Percentiles rank a stretch among this genome's conserved stretches.
Conservation (phyloP, 2,329 filamentous ascomycete species). For the Xylaria sp. region DNA sequence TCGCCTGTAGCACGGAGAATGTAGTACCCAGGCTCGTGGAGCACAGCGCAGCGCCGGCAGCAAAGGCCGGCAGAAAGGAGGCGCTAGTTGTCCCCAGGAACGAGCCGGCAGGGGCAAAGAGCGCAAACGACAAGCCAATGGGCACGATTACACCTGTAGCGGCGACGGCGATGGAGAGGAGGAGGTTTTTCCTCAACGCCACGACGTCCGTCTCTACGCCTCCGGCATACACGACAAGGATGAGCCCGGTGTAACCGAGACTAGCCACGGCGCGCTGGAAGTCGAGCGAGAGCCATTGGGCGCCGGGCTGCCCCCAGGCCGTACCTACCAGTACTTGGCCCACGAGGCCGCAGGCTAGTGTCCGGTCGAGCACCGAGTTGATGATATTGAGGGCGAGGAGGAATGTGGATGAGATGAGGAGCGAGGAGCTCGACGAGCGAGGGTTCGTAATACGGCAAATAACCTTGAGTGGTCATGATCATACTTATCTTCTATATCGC, state of each 20-base stretch:
- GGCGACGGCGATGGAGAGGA: constrained; percentile 71
- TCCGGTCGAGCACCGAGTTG: constrained; percentile 66
- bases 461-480: constrained; percentile 36
- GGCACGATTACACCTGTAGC: constrained; percentile 67
- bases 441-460: constrained; percentile 71
- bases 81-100: constrained; percentile 50
- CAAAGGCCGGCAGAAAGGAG: constrained; percentile 65
- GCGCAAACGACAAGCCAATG: constrained; percentile 36
- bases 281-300: constrained; percentile 64
- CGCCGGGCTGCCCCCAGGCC: constrained; percentile 75
- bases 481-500: not conserved
- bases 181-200: constrained; percentile 68
- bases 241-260: constrained; percentile 78
- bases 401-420: constrained; percentile 71
- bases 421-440: constrained; percentile 67
- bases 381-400: constrained; percentile 70
- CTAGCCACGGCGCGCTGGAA: constrained; percentile 63
- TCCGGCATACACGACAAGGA: constrained; percentile 75
- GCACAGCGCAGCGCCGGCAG: constrained; percentile 50
- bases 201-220: constrained; percentile 67
- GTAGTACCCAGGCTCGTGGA: constrained; percentile 56
- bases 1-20: constrained; percentile 64
- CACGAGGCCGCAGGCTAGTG: constrained; percentile 76
- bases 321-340: constrained; percentile 78
- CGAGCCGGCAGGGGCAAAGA: constrained; percentile 22